Percentiles rank a stretch among this genome's conserved stretches.
These are phyloP conservation scores for Tardiomyces digboiensis DNA, from an alignment of 1,139 yeast species.

Conservation along the genomic window DNA sequence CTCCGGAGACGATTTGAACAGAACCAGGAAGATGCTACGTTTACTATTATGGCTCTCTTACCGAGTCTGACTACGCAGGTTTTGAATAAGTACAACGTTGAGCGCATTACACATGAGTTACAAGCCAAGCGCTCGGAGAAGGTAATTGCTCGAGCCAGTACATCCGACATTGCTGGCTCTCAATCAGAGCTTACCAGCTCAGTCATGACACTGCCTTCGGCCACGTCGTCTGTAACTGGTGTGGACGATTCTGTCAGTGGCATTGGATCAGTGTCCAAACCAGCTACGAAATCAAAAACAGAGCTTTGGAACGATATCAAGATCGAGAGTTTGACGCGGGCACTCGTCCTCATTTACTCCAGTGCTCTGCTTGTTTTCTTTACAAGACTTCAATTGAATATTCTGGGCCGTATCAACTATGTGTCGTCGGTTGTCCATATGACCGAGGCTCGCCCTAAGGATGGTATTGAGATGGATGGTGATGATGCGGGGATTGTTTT, in stretches of 20 bases:
- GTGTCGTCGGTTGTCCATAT: constrained; percentile 66
- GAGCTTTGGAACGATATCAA: constrained; percentile 85
- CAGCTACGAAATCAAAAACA: constrained; percentile 38
- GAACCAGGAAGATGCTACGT: constrained; percentile 85
- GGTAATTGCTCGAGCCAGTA: neutral
- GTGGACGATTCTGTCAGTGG: constrained; percentile 6
- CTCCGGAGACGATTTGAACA: constrained; percentile 59
- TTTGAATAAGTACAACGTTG: constrained; percentile 57
- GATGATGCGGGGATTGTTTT: constrained; percentile 2
- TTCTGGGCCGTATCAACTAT: constrained; percentile 79
- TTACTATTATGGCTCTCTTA: constrained; percentile 72
- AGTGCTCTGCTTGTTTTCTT: constrained; percentile 61
- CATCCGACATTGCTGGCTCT: neutral
- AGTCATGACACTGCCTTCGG: neutral
- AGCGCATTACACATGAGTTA: constrained; percentile 60
- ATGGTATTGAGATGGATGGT: constrained; percentile 12
- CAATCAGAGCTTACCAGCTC: neutral
- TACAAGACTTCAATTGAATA: constrained; percentile 78
- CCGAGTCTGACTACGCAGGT: constrained; percentile 69
- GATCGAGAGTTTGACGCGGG: constrained; percentile 62
- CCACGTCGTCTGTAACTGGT: neutral
- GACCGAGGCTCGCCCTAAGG: constrained; percentile 34
- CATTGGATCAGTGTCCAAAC: neutral
- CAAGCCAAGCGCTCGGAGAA: constrained; percentile 32
- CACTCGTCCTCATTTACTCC: constrained; percentile 62